Evolutionary conservation across 2,329 filamentous ascomycete genomes (phyloP), one percentile per base, ranked within the genome.

Genomic region (Xylariales sp.): DNA sequence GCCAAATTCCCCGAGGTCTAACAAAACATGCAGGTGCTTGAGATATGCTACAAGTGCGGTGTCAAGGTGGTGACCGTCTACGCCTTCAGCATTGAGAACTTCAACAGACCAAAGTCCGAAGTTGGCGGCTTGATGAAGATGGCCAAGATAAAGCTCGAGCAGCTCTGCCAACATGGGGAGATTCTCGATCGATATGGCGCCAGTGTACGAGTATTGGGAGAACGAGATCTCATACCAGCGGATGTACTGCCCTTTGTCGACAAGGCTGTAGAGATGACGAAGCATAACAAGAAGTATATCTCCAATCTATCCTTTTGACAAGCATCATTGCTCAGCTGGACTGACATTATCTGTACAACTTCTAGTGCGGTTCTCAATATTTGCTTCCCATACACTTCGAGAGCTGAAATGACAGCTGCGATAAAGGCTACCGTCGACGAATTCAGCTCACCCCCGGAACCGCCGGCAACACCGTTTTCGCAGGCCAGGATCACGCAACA

Each of bases 81-180:
- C 61, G 93, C 93, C 13, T 98, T 98, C 66, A 95, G 88, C 57
- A 96, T 98, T 55, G 93, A 98, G 65, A 98, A 98, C 68, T 98
- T 95, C 70, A 95, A 97, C 61, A 82, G 93, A 5, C 91, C 89
- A 16, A 90, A 93, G 63, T 93, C 94, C 63, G 93, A 98, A 62
- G 93, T 98, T 7, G 89, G 96, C 57, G 90, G 88, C 20, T 69
- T 98, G 45, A 98, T 98, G 93, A 85, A 95, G 57, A 88, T 98
- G 74, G 91, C 91, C 43, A 96, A 95, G 69, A 81, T 93, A 54
- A 97, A 97, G 67, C 74, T 98, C 18, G 81, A 85, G 43, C 93
- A 98, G 61, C 72, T 98, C 51, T 83, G 87, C 18, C 88, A 95
- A 55, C 93, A 98, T 53, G 93, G 93, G 20, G 90, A 95, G 54